Base-by-base conservation (phyloP, 768 basidiomycete species). In the Rhodotorula toruloides region DNA sequence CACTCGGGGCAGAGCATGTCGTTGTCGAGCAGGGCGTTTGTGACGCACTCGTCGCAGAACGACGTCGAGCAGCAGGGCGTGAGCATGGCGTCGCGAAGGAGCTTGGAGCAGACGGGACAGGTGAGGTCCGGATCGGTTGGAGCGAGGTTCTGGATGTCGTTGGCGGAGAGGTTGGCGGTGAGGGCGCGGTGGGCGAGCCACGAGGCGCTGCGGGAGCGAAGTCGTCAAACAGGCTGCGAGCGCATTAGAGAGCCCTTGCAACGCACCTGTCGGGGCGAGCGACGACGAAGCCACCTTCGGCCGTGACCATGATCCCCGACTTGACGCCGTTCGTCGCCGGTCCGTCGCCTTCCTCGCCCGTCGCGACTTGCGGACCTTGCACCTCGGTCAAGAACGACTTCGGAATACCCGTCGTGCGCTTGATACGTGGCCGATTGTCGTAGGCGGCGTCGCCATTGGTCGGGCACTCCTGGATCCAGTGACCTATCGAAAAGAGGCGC, bases 381-480 rank as follows among this genome's bases (percentile, higher is more conserved):
- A 98, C 92, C 0, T 91, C 87, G 77, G 96, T 96, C 60, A 99
- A 81, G 85, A 99, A 98, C 76, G 90, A 93, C 71, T 93, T 84
- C 8, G 96, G 96, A 67, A 99, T 99, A 78, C 96, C 96, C 16
- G 96, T 99, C 8, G 96, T 98, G 56, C 96, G 84, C 76, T 97
- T 97, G 77, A 99, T 93, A 34, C 93, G 87, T 53, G 94, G 94
- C 63, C 88, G 82, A 74, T 98, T 88, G 77, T 94, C 91, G 71
- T 87, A 96, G 54, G 93, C 91, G 56, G 91, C 87, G 76, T 99
- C 91, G 73, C 88, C 92, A 77, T 97, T 97, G 11, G 92, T 96
- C 3, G 96, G 96, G 76, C 96, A 99, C 69, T 96, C 90, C 76
- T 99, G 93, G 70, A 99, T 99, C 96, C 96, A 99, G 76, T 99